These are phyloP conservation scores for Athelia psychrophila DNA, from an alignment of 1,284 basidiomycete species.

Conservation along the genomic window DNA sequence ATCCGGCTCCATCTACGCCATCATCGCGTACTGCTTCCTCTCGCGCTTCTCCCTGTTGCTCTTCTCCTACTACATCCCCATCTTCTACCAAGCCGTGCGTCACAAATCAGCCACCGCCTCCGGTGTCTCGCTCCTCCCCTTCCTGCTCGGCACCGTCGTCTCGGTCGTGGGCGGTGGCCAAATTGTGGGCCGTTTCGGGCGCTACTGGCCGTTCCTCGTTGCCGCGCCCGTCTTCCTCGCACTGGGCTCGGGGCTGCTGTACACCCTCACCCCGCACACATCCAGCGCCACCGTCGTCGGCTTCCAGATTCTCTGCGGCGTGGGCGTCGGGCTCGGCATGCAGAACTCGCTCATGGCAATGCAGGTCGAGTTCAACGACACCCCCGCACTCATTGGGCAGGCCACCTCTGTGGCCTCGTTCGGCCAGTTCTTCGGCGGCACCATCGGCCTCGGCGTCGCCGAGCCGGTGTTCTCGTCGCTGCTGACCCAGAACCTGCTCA, in stretches of 20 bases:
- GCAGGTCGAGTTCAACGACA: constrained; percentile 14
- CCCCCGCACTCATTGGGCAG: constrained; percentile 10
- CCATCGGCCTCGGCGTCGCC: constrained; percentile 12
- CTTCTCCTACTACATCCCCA: background rate
- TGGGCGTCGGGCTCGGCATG: constrained; percentile 19
- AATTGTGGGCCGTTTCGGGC: constrained; percentile 18
- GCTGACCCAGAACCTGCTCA: constrained; percentile 6
- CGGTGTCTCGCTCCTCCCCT: background rate
- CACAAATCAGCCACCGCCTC: too few relatives aligned
- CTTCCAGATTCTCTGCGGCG: constrained; percentile 34
- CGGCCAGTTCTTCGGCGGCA: constrained; percentile 14
- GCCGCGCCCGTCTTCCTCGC: constrained; percentile 12
- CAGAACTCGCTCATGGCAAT: constrained; percentile 22
- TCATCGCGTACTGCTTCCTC: background rate
- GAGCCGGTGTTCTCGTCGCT: constrained; percentile 12
- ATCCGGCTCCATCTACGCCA: background rate
- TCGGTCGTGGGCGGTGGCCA: constrained; percentile 33
- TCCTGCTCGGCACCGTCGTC: constrained; percentile 22
- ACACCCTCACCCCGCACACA: constrained; percentile 31
- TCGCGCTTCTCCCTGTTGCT: background rate
- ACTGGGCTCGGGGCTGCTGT: constrained; percentile 38
- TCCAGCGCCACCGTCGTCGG: constrained; percentile 34
- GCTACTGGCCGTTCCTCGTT: constrained; percentile 22
- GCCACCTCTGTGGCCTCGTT: constrained; percentile 13
- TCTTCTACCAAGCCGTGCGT: too few relatives aligned